Percentiles rank a stretch among this genome's conserved stretches.
Conservation (phyloP, 2,329 filamentous ascomycete species). For the Fonsecaea erecta region DNA sequence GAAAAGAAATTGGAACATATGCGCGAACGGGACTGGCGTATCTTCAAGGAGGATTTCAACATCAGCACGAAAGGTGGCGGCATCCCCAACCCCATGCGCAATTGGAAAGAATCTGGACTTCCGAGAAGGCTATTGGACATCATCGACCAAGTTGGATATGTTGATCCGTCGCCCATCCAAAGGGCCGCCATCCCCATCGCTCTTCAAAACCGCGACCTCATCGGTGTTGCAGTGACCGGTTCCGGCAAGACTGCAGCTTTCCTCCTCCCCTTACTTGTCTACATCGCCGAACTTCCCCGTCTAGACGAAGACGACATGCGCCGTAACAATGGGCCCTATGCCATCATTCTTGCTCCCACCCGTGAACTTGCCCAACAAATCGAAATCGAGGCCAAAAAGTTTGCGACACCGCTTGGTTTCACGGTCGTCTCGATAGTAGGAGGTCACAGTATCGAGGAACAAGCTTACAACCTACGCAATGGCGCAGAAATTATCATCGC, state of each 20-base stretch:
- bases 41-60: slow-evolving; percentile 99
- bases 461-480: slow-evolving; percentile 84
- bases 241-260: slow-evolving; percentile 98
- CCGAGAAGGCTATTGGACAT: slow-evolving; percentile 79
- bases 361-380: slow-evolving; percentile 98
- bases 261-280: slow-evolving; percentile 86
- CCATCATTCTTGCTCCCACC: slow-evolving; percentile 94
- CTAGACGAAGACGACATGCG: slow-evolving; percentile 80
- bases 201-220: slow-evolving; percentile 89
- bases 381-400: slow-evolving; percentile 89
- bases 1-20: slow-evolving; percentile 91
- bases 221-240: slow-evolving; percentile 96
- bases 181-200: slow-evolving; percentile 95
- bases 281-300: slow-evolving; percentile 87
- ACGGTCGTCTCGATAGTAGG: slow-evolving; percentile 97
- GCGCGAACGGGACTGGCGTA: slow-evolving; percentile 97
- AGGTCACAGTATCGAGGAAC: slow-evolving; percentile 92
- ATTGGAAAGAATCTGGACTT: slow-evolving; percentile 82
- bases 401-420: slow-evolving; percentile 87
- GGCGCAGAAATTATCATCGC: slow-evolving; percentile 98
- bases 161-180: slow-evolving; percentile 89
- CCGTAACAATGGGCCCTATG: slow-evolving; percentile 94
- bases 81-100: slow-evolving; percentile 95
- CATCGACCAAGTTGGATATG: slow-evolving; percentile 83
- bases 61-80: slow-evolving; percentile 90